A percentile compares a stretch with the other conserved stretches of the same genome.
phyloP scores from a whole-genome alignment of 352 stramenopile genomes.

The Globisporangium mamillatum region DNA sequence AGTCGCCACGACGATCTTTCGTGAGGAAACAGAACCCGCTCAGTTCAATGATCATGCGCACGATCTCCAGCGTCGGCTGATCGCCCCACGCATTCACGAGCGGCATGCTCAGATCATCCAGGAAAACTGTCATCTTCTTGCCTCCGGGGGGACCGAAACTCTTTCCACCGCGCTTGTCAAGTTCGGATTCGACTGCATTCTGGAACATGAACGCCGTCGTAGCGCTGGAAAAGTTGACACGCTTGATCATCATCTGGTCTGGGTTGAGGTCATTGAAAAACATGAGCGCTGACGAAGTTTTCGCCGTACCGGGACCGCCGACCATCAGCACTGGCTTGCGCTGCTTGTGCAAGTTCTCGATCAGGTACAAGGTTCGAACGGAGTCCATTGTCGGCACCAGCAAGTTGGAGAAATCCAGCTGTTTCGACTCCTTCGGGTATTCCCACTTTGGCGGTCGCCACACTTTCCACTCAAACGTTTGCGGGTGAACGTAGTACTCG shows the following conservation, averaged over 20 bases:
- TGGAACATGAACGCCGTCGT: slow-evolving; percentile 98
- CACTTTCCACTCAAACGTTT: slow-evolving; percentile 93
- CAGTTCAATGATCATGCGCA: slow-evolving; percentile 96
- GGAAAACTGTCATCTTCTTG: slow-evolving; percentile 99
- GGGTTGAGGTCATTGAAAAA: slow-evolving; percentile 96
- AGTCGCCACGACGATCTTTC: slow-evolving; percentile 98
- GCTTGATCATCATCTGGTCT: slow-evolving; percentile 95
- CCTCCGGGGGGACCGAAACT: slow-evolving; percentile 97
- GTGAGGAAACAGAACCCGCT: slow-evolving; percentile 97
- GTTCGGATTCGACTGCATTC: slow-evolving; percentile 95
- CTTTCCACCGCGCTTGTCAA: slow-evolving; percentile 98
- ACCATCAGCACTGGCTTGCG: slow-evolving; percentile 95
- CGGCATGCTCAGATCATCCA: slow-evolving; percentile 97
- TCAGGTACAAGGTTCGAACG: slow-evolving; percentile 92
- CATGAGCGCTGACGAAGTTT: slow-evolving; percentile 98
- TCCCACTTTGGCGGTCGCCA: slow-evolving; percentile 95
- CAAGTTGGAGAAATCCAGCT: slow-evolving; percentile 97
- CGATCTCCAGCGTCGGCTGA: slow-evolving; percentile 97
- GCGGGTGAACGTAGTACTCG: slow-evolving; percentile 92
- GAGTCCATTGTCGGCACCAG: slow-evolving; percentile 98
- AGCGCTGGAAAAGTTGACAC: slow-evolving; percentile 98
- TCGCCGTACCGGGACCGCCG: slow-evolving; percentile 96
- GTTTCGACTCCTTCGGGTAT: slow-evolving; percentile 92
- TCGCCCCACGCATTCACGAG: slow-evolving; percentile 99
- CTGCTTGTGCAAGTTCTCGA: slow-evolving; percentile 93